phyloP scores from a whole-genome alignment of 1,284 basidiomycete species.

The Marasmius tenuissimus region DNA sequence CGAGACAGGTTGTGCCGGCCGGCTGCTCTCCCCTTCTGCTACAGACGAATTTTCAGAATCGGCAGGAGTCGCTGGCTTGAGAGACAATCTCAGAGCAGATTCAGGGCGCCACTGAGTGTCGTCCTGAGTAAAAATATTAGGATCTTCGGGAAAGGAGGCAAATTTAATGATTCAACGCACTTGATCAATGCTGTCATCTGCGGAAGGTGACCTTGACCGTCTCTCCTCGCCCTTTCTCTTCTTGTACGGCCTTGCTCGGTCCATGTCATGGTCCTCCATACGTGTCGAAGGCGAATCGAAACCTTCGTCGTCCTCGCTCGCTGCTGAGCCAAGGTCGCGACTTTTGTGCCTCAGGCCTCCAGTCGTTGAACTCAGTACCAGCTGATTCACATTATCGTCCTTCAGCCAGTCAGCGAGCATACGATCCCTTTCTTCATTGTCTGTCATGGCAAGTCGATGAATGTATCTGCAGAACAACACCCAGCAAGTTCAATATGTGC shows the following conservation, averaged over 20 bases:
- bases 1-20: slow-evolving; percentile 1
- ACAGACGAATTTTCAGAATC: slow-evolving; percentile 5
- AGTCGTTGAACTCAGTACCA: background rate
- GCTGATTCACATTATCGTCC: slow-evolving; percentile 1
- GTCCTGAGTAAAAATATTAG: background rate
- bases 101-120: slow-evolving; percentile 8
- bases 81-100: slow-evolving; percentile 12
- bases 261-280: background rate
- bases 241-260: background rate
- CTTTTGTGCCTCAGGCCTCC: background rate
- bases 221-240: background rate
- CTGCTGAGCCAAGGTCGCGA: background rate
- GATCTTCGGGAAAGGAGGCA: background rate
- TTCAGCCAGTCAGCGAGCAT: slow-evolving; percentile 13
- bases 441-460: slow-evolving; percentile 4
- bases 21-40: background rate
- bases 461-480: slow-evolving; percentile 9
- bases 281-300: background rate
- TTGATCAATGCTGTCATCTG: background rate
- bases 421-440: slow-evolving; percentile 6
- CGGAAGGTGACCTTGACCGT: background rate
- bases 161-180: background rate
- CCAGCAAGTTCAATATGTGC: background rate
- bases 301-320: slow-evolving; percentile 4
- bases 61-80: slow-evolving; percentile 11